phyloP scores from a whole-genome alignment of 2,329 filamentous ascomycete species.

The Phyllosticta citribraziliensis region DNA sequence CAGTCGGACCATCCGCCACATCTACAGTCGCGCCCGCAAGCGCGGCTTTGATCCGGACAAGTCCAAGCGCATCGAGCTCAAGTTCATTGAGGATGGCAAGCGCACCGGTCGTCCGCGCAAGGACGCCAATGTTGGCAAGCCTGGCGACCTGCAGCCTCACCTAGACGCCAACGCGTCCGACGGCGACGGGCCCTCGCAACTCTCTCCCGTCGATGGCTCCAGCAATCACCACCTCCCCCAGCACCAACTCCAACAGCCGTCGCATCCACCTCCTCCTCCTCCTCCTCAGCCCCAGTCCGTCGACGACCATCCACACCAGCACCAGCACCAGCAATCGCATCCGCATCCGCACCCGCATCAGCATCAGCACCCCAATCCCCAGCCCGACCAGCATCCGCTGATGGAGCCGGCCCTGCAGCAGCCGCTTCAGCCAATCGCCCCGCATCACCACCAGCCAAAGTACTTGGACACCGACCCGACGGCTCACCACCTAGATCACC shows the following conservation, averaged over 20 bases:
- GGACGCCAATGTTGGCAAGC: conserved; percentile 6
- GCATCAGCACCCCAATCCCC: neutral
- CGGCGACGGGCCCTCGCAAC: neutral
- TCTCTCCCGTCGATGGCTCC: neutral
- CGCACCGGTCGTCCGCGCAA: conserved; percentile 10
- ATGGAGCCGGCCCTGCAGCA: neutral
- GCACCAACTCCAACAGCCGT: neutral
- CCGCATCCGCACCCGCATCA: neutral
- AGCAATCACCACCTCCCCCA: neutral
- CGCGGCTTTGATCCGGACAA: conserved; percentile 9
- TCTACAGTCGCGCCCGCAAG: conserved; percentile 10
- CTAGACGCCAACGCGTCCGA: neutral
- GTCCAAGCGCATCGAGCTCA: conserved; percentile 8
- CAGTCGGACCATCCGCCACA: conserved; percentile 9
- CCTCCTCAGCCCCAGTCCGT: neutral
- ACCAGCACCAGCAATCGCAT: neutral
- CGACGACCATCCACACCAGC: conserved; percentile 4
- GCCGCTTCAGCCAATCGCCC: conserved; percentile 3
- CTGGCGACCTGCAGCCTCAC: neutral
- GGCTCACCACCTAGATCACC: neutral
- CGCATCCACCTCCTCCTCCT: conserved; percentile 1
- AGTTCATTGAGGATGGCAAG: conserved; percentile 8
- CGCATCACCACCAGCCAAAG: conserved; percentile 8
- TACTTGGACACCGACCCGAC: neutral
- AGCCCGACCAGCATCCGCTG: neutral